phyloP scores from a whole-genome alignment of 1,139 yeast species.

The Taphrina populina region DNA sequence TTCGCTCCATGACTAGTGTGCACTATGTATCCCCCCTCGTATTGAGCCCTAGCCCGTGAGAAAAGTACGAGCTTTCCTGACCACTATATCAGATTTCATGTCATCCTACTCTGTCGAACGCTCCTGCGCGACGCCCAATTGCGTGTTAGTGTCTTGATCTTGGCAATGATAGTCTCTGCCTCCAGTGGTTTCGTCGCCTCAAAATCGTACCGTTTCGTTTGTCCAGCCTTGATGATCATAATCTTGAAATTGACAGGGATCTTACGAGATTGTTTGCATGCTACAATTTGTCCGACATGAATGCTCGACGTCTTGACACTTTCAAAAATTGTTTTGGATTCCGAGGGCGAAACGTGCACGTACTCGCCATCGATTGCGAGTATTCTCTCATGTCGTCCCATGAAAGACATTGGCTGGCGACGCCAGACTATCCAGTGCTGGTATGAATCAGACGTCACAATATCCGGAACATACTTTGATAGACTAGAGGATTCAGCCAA shows the following conservation, averaged over 20 bases:
- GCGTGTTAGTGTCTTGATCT: slow-evolving; percentile 49
- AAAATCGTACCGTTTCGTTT: slow-evolving; percentile 77
- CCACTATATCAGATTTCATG: too few relatives aligned
- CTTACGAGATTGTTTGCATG: slow-evolving; percentile 74
- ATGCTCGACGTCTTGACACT: slow-evolving; percentile 83
- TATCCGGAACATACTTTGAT: slow-evolving; percentile 11
- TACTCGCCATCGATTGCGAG: slow-evolving; percentile 91
- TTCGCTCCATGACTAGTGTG: too few relatives aligned
- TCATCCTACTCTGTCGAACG: slow-evolving; percentile 1
- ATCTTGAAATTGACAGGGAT: slow-evolving; percentile 79
- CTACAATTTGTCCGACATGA: slow-evolving; percentile 74
- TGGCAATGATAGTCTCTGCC: slow-evolving; percentile 72
- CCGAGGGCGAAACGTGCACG: slow-evolving; percentile 82
- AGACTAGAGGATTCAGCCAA: neutral
- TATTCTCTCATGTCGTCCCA: slow-evolving; percentile 76
- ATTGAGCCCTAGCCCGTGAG: too few relatives aligned
- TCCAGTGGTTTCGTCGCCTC: slow-evolving; percentile 67
- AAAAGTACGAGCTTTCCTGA: too few relatives aligned
- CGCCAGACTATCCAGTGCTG: slow-evolving; percentile 78
- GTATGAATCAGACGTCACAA: slow-evolving; percentile 40
- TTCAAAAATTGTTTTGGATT: slow-evolving; percentile 63
- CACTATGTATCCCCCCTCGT: too few relatives aligned
- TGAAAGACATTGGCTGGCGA: slow-evolving; percentile 78
- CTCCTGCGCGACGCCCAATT: slow-evolving; percentile 11
- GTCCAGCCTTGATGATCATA: slow-evolving; percentile 65